These are phyloP conservation scores for Pleurozium schreberi DNA, from an alignment of 225 moss, liverwort and hornwort species.

Conservation along the genomic window DNA sequence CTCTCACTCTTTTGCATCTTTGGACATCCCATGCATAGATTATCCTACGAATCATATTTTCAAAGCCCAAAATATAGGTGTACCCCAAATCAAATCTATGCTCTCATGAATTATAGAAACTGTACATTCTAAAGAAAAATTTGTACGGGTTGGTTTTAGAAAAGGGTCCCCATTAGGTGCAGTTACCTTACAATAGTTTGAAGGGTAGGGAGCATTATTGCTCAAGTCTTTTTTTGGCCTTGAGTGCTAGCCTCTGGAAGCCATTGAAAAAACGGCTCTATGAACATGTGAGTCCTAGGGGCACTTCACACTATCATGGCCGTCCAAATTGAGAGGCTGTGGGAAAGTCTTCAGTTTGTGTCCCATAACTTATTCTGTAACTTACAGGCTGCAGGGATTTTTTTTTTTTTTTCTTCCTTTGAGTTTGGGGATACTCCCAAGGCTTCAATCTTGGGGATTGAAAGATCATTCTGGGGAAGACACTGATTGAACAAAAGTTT, in stretches of 20 bases:
- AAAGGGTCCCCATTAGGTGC: neutral
- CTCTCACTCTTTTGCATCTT: neutral
- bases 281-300: no score
- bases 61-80: neutral
- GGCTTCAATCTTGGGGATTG: neutral
- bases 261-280: neutral
- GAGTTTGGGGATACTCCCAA: neutral
- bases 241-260: neutral
- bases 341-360: neutral
- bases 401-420: neutral
- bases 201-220: neutral
- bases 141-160: fast-evolving
- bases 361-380: neutral
- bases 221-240: neutral
- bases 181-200: neutral
- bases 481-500: neutral
- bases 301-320: no score
- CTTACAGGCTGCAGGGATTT: neutral
- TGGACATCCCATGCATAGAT: neutral
- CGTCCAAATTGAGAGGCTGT: no score
- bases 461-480: neutral
- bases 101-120: neutral
- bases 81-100: no score
- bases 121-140: neutral
- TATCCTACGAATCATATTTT: no score